phyloP scores from a whole-genome alignment of 208 protist species.

The Trypanosoma scelopori region DNA sequence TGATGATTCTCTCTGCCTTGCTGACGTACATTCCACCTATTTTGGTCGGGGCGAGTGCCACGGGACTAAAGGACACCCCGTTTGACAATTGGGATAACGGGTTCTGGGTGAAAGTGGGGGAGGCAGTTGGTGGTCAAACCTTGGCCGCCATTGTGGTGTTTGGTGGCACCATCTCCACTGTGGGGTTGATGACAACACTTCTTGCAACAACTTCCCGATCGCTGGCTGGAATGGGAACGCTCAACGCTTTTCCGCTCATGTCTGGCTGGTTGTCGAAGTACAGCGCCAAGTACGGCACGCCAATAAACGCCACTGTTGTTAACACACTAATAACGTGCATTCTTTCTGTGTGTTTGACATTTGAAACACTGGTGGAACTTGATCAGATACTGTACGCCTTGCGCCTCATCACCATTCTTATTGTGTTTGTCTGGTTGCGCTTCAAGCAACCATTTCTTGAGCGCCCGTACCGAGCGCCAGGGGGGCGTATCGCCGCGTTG shows the following conservation, averaged over 20 bases:
- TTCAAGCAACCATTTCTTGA: conserved; percentile 66
- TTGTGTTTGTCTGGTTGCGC: conserved; percentile 73
- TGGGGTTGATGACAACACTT: conserved; percentile 85
- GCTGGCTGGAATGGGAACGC: conserved; percentile 81
- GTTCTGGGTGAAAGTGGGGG: conserved; percentile 86
- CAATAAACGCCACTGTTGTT: conserved; percentile 77
- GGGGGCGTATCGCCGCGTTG: conserved; percentile 45
- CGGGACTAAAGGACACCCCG: conserved; percentile 42
- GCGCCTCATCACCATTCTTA: conserved; percentile 73
- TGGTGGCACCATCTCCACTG: conserved; percentile 75
- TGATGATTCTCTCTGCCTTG: conserved; percentile 79
- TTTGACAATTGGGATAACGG: conserved; percentile 84
- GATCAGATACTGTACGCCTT: conserved; percentile 88
- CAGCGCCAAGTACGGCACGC: conserved; percentile 53
- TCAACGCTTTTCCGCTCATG: conserved; percentile 83
- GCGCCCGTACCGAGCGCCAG: conserved; percentile 74
- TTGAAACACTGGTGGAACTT: conserved; percentile 77
- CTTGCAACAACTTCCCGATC: conserved; percentile 85
- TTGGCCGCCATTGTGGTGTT: conserved; percentile 78
- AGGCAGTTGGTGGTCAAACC: conserved; percentile 75
- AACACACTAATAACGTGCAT: conserved; percentile 75
- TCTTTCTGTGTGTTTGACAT: conserved; percentile 70
- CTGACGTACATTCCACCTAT: conserved; percentile 86
- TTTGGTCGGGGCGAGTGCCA: conserved; percentile 72
- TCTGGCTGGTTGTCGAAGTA: conserved; percentile 70